These are phyloP conservation scores for Suillus decipiens DNA, from an alignment of 768 basidiomycete species.

Conservation along the genomic window DNA sequence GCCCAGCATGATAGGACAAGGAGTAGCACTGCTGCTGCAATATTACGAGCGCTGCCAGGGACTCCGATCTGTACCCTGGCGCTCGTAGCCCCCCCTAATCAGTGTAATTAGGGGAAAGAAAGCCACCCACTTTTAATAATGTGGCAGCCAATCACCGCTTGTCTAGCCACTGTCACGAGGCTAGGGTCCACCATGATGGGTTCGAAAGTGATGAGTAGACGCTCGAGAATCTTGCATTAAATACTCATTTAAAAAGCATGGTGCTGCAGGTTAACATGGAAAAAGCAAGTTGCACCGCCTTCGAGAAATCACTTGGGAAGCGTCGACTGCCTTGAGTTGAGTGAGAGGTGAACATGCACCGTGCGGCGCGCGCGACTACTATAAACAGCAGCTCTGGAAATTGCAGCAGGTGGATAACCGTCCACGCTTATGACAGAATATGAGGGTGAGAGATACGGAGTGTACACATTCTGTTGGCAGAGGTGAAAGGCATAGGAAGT, in stretches of 20 bases:
- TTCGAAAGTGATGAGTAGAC: not conserved
- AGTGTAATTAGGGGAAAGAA: not conserved
- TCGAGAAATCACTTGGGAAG: not conserved
- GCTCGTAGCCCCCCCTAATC: not conserved
- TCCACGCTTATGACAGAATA: not conserved
- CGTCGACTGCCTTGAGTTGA: not conserved
- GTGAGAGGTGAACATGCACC: not conserved
- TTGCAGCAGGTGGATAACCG: not conserved
- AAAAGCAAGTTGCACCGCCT: not conserved
- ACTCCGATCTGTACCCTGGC: not conserved
- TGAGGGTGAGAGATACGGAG: not conserved
- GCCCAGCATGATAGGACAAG: not conserved
- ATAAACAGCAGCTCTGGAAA: not conserved
- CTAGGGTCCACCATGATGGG: not conserved
- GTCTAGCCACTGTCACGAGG: not conserved
- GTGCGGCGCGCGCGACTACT: not conserved
- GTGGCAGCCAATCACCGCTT: not conserved
- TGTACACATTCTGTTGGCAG: not conserved
- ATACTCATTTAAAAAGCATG: not conserved
- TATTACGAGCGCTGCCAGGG: not conserved
- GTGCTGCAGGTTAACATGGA: not conserved
- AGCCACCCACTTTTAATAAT: not conserved
- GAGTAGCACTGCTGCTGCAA: not conserved
- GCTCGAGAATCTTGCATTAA: not conserved
- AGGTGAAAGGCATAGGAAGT: not conserved